Percentiles rank a stretch among this genome's conserved stretches.
Conservation (phyloP, 768 basidiomycete species). For the Mrakia gelida region DNA sequence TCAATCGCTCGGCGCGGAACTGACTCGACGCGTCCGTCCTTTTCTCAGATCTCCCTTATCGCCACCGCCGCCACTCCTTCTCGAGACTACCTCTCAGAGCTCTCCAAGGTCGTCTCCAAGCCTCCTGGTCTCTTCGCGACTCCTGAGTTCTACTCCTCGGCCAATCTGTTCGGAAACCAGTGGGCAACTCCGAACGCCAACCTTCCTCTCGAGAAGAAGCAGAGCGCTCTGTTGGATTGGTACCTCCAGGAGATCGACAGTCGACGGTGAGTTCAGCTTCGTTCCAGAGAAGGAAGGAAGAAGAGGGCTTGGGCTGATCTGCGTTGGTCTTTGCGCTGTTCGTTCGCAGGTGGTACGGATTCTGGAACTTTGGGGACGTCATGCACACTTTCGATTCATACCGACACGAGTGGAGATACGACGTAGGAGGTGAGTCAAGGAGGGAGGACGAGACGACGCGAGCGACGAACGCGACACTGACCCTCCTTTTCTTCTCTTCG, state of each 20-base stretch:
- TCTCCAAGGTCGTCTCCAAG: background rate
- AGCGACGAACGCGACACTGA: too few relatives aligned
- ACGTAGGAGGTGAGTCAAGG: conserved; percentile 3
- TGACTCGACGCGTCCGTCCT: background rate
- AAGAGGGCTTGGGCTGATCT: too few relatives aligned
- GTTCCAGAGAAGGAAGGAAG: too few relatives aligned
- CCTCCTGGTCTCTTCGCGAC: conserved; percentile 8
- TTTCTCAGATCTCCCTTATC: conserved; percentile 19
- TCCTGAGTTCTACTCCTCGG: conserved; percentile 2
- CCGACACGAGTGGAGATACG: conserved; percentile 16
- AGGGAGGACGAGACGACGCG: too few relatives aligned
- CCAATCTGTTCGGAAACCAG: conserved; percentile 8
- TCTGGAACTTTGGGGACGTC: conserved; percentile 15
- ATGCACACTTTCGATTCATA: conserved; percentile 18
- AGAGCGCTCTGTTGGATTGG: conserved; percentile 1
- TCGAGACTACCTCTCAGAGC: background rate
- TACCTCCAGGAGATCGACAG: conserved; percentile 16
- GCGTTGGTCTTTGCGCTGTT: too few relatives aligned
- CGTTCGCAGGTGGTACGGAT: background rate
- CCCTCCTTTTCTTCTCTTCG: too few relatives aligned
- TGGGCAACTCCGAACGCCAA: background rate
- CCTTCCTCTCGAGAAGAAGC: conserved; percentile 14
- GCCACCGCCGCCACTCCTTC: conserved; percentile 4
- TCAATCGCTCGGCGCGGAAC: too few relatives aligned
- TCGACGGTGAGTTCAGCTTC: background rate